Conservation (phyloP, 257 asterid species). For the Nicotiana tomentosiformis region DNA sequence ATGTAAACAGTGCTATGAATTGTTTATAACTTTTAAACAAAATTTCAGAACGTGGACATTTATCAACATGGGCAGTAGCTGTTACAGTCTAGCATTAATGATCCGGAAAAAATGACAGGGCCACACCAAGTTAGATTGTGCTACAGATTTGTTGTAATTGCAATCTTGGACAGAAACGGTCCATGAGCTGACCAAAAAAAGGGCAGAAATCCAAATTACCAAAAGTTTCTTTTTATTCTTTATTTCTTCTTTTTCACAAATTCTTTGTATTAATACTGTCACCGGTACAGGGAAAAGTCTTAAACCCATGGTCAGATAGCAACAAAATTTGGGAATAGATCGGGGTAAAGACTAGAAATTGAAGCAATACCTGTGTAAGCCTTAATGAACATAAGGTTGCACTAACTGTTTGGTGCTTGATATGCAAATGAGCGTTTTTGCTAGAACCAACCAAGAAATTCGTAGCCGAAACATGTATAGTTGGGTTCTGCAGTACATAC, state of each 20-base stretch:
- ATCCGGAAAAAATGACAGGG: not conserved
- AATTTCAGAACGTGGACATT: not conserved
- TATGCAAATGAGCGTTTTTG: constrained; percentile 57
- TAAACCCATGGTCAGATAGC: not conserved
- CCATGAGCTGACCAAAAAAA: not conserved
- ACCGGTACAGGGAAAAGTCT: not conserved
- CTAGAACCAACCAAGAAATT: constrained; percentile 62
- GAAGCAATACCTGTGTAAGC: constrained; percentile 46
- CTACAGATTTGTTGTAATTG: not conserved
- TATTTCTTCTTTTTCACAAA: not conserved
- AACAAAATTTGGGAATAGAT: not conserved
- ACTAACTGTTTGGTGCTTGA: constrained; percentile 49
- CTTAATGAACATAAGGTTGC: constrained; percentile 51
- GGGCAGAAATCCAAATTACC: not conserved
- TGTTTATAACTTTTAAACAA: not conserved
- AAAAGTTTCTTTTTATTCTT: not conserved
- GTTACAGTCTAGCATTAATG: not conserved
- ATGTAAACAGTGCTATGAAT: not conserved
- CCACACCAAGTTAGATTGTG: not conserved
- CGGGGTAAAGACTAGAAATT: not conserved
- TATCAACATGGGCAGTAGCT: not conserved
- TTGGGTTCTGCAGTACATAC: constrained; percentile 50
- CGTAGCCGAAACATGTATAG: constrained; percentile 42
- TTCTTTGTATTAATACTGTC: not conserved
- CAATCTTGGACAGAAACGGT: not conserved